phyloP scores from a whole-genome alignment of 2,329 filamentous ascomycete species.

The Apiospora koreana region DNA sequence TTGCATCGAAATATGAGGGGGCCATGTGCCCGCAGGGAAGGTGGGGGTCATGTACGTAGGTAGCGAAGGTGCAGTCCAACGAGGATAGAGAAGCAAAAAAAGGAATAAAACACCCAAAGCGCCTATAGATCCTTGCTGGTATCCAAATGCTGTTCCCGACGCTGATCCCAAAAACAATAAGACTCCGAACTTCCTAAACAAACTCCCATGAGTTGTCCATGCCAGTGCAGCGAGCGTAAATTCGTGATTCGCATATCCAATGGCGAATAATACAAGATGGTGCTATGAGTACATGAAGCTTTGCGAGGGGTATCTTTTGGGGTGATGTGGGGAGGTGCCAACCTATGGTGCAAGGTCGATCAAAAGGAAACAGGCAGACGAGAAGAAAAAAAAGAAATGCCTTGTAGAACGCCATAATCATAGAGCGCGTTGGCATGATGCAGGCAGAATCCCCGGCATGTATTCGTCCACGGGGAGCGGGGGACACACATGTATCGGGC shows the following conservation, averaged over 20 bases:
- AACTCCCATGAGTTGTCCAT: background rate
- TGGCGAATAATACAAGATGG: background rate
- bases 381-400: background rate
- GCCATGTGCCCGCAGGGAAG: background rate
- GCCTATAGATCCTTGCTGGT: background rate
- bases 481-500: background rate
- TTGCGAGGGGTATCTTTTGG: background rate
- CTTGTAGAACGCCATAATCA: background rate
- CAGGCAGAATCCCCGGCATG: background rate
- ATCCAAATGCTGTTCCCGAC: conserved; percentile 3
- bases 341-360: background rate
- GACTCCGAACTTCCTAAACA: background rate
- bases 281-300: background rate
- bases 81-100: background rate
- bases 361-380: background rate
- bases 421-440: background rate
- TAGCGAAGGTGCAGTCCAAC: background rate
- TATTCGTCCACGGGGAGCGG: background rate
- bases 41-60: background rate
- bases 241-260: background rate
- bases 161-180: background rate
- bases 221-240: conserved; percentile 6
- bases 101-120: background rate
- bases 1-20: background rate
- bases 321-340: background rate